A percentile compares a stretch with the other conserved stretches of the same genome.
Evolutionary conservation across 495 filamentous ascomycete genomes (phyloP).

Genomic region (Melanomma pulvis-pyrius): DNA sequence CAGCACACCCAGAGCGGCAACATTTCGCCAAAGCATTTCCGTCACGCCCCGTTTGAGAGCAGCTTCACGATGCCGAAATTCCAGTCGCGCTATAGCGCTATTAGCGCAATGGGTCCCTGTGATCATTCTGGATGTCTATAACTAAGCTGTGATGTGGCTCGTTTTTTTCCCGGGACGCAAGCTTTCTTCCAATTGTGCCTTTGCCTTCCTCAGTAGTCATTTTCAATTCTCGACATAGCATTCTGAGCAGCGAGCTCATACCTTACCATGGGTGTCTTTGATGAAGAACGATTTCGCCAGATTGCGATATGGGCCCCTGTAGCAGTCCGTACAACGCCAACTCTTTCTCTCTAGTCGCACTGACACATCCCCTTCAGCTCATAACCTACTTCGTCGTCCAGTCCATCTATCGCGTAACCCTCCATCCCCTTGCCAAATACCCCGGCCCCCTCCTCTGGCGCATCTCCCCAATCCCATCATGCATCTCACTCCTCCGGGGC

Average conservation of each 20-base stretch:
- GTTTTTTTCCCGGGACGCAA: background rate
- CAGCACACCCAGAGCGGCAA: slow-evolving; percentile 29
- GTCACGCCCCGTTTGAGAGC: slow-evolving; percentile 1
- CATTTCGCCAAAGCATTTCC: slow-evolving; percentile 23
- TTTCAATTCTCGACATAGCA: background rate
- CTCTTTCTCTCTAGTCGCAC: background rate
- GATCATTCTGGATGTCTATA: slow-evolving; percentile 14
- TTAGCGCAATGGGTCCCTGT: slow-evolving; percentile 25
- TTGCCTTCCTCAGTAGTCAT: background rate
- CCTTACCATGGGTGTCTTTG: slow-evolving; percentile 22
- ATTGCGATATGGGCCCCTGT: slow-evolving; percentile 23
- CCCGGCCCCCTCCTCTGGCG: slow-evolving; percentile 31
- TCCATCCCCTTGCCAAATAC: slow-evolving; percentile 48
- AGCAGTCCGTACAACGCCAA: slow-evolving; percentile 11
- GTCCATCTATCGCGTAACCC: slow-evolving; percentile 50
- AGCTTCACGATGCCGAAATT: slow-evolving; percentile 1
- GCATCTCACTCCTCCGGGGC: slow-evolving; percentile 22
- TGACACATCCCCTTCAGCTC: slow-evolving; percentile 10
- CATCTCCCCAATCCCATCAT: slow-evolving; percentile 24
- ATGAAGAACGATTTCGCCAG: slow-evolving; percentile 19
- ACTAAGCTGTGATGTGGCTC: slow-evolving; percentile 14
- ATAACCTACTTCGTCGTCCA: slow-evolving; percentile 23
- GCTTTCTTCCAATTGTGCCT: background rate
- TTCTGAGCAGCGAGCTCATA: background rate
- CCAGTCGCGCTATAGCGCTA: background rate